Evolutionary conservation across 1,284 basidiomycete genomes (phyloP).

Genomic region (Takashimella tepidaria): DNA sequence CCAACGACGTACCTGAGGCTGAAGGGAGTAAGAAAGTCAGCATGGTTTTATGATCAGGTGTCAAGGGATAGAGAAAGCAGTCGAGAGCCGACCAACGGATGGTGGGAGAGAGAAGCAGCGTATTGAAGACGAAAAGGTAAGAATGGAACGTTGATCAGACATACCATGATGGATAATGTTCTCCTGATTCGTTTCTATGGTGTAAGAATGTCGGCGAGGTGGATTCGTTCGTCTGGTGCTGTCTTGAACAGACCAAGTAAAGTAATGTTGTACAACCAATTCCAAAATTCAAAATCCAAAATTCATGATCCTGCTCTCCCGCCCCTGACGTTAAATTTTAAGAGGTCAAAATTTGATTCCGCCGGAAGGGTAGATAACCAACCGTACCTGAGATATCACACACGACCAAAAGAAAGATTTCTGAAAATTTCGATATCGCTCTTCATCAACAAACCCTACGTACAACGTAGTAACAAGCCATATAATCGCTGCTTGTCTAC

Average conservation of each 20-base stretch:
- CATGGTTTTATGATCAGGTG: neutral
- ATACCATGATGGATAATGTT: constrained; percentile 16
- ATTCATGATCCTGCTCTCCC: constrained; percentile 18
- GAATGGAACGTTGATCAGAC: no score
- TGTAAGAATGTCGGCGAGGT: neutral
- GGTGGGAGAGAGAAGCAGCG: no score
- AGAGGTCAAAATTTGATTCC: no score
- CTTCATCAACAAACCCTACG: constrained; percentile 3
- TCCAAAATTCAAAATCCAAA: constrained; percentile 7
- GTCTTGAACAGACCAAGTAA: neutral
- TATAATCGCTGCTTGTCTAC: neutral
- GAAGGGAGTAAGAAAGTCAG: constrained; percentile 9
- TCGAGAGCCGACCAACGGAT: no score
- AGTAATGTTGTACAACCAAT: no score
- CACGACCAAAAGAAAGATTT: no score
- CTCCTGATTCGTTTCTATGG: neutral
- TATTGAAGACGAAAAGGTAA: no score
- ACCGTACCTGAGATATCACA: no score
- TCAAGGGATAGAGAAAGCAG: neutral
- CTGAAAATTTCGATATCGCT: no score
- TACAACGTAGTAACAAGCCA: constrained; percentile 1
- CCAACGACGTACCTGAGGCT: constrained; percentile 45
- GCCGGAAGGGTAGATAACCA: constrained; percentile 1
- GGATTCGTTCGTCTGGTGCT: neutral
- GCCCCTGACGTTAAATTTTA: constrained; percentile 13